These are phyloP conservation scores for Volvox reticuliferus DNA, from an alignment of 139 green algal species.

Conservation along the genomic window DNA sequence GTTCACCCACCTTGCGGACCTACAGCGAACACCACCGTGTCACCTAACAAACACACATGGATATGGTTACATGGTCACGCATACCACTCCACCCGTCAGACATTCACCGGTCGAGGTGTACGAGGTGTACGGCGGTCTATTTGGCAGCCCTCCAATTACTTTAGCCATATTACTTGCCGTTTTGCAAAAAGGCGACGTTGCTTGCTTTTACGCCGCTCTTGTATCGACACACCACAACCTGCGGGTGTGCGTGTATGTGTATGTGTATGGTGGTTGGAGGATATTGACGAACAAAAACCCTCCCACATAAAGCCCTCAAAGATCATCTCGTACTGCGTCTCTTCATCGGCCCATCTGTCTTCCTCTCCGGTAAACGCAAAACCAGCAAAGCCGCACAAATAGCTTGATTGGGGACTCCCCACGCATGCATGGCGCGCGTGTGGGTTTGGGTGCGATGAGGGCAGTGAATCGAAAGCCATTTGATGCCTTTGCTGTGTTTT, in stretches of 20 bases:
- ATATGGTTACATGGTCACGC: no score
- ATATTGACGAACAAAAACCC: neutral
- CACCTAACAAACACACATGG: no score
- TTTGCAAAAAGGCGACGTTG: neutral
- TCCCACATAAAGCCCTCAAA: neutral
- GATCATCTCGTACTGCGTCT: neutral
- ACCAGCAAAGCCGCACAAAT: no score
- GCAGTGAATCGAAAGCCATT: no score
- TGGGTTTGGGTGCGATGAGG: no score
- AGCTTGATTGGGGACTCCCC: no score
- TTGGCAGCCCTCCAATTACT: no score
- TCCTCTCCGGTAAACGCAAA: neutral
- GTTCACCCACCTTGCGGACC: no score
- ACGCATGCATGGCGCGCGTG: no score
- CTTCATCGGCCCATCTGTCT: neutral
- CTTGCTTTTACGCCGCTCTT: neutral
- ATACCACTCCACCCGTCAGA: neutral
- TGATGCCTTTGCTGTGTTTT: no score
- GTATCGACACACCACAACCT: slow-evolving; percentile 5
- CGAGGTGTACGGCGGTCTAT: neutral
- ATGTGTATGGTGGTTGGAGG: neutral
- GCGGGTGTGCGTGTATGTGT: neutral
- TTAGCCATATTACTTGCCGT: neutral
- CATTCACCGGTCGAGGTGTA: neutral
- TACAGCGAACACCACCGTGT: no score